A percentile compares a stretch with the other conserved stretches of the same genome.
phyloP scores from a whole-genome alignment of 345 rosid genomes.

The Barbarea vulgaris region DNA sequence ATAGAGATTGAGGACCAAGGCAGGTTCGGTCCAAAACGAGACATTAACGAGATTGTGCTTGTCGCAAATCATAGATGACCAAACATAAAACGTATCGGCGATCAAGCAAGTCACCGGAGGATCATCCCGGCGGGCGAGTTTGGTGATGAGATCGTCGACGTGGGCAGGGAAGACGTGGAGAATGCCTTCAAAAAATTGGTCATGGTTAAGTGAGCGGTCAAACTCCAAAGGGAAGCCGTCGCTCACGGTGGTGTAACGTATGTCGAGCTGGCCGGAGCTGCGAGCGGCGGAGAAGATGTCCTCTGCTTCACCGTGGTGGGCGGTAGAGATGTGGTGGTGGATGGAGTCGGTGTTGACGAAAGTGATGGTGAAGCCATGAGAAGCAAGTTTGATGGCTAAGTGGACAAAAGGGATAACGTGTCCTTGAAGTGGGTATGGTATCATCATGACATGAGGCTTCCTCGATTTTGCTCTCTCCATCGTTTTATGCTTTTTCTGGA shows the following conservation, averaged over 20 bases:
- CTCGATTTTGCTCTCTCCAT: slow-evolving; percentile 27
- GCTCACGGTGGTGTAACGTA: slow-evolving; percentile 53
- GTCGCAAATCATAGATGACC: slow-evolving; percentile 56
- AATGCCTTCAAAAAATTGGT: slow-evolving; percentile 56
- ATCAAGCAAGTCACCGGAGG: slow-evolving; percentile 51
- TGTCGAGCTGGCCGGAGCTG: slow-evolving; percentile 44
- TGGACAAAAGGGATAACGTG: slow-evolving; percentile 59
- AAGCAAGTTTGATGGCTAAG: slow-evolving; percentile 68
- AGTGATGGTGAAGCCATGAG: slow-evolving; percentile 68
- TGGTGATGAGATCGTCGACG: slow-evolving; percentile 47
- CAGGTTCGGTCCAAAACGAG: slow-evolving; percentile 75
- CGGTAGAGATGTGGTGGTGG: slow-evolving; percentile 56
- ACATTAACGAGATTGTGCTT: slow-evolving; percentile 53
- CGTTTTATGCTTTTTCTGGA: not conserved
- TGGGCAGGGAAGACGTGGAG: slow-evolving; percentile 63
- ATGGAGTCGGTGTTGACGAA: slow-evolving; percentile 62
- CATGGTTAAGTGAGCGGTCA: slow-evolving; percentile 64
- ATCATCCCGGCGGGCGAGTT: slow-evolving; percentile 36
- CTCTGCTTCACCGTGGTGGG: slow-evolving; percentile 7
- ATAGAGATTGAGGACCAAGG: slow-evolving; percentile 58
- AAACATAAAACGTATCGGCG: slow-evolving; percentile 65
- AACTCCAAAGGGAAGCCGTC: slow-evolving; percentile 62
- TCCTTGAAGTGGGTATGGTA: slow-evolving; percentile 70
- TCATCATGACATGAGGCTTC: slow-evolving; percentile 55
- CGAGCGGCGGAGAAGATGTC: slow-evolving; percentile 51